Conservation (phyloP, 2,329 filamentous ascomycete species). For the Fusarium sp. region DNA sequence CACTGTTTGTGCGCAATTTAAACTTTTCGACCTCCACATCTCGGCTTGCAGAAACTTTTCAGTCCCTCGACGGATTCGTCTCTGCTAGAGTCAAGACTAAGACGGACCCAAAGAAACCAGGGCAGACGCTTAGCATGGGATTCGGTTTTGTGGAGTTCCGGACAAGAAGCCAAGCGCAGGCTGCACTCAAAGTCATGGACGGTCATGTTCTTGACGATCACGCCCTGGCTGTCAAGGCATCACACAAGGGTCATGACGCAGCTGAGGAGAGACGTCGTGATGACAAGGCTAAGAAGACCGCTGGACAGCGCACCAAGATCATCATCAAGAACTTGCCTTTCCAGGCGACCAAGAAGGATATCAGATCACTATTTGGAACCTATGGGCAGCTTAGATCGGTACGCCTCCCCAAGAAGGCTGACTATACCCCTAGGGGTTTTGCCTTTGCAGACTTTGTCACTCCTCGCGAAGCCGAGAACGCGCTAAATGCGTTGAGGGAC, state of each 20-base stretch:
- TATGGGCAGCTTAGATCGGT: conserved; percentile 95
- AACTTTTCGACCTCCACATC: conserved; percentile 90
- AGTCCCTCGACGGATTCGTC: conserved; percentile 86
- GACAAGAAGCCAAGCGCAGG: conserved; percentile 80
- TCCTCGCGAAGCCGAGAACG: conserved; percentile 87
- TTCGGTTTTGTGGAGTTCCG: conserved; percentile 95
- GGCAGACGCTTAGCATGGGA: conserved; percentile 93
- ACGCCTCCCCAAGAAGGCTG: conserved; percentile 94
- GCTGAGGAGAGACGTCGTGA: conserved; percentile 87
- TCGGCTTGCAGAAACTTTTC: conserved; percentile 81
- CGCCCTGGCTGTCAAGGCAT: conserved; percentile 84
- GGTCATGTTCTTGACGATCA: conserved; percentile 89
- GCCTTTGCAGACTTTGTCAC: conserved; percentile 97
- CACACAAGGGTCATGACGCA: conserved; percentile 87
- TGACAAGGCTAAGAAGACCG: conserved; percentile 84
- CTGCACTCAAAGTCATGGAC: conserved; percentile 87
- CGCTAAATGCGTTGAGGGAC: conserved; percentile 89
- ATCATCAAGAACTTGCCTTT: conserved; percentile 99
- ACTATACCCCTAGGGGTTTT: conserved; percentile 88
- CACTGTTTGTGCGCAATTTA: conserved; percentile 92
- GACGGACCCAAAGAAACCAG: conserved; percentile 88
- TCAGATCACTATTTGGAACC: conserved; percentile 84
- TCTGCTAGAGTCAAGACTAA: conserved; percentile 94
- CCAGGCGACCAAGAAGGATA: conserved; percentile 92
- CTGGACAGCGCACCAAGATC: conserved; percentile 86